Evolutionary conservation across 1,284 basidiomycete species (phyloP).

Genomic region (Rhodofomes roseus): DNA sequence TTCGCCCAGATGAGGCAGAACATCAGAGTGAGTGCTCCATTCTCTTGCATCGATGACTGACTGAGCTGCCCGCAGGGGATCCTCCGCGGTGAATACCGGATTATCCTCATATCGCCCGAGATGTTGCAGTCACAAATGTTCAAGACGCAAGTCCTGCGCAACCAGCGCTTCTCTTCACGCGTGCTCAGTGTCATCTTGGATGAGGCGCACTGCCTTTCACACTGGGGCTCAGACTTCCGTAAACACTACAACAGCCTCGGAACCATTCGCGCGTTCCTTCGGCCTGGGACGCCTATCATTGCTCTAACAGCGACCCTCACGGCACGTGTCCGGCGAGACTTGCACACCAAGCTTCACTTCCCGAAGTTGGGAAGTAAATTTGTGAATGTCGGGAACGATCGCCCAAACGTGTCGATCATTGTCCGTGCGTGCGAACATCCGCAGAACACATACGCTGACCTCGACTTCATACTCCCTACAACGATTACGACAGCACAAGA

Average conservation of each 20-base stretch:
- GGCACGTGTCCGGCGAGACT: slow-evolving; percentile 26
- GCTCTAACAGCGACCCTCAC: slow-evolving; percentile 38
- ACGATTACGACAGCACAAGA: not conserved
- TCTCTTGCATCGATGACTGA: not conserved
- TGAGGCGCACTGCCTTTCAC: slow-evolving; percentile 37
- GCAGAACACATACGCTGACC: slow-evolving; percentile 32
- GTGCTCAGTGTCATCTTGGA: slow-evolving; percentile 34
- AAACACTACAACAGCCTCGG: slow-evolving; percentile 37
- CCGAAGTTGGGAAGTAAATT: not conserved
- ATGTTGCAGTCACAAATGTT: slow-evolving; percentile 27
- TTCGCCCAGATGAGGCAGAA: slow-evolving; percentile 18
- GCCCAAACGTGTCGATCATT: slow-evolving; percentile 34
- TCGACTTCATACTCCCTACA: slow-evolving; percentile 33
- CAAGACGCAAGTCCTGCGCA: slow-evolving; percentile 29
- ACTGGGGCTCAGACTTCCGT: slow-evolving; percentile 38
- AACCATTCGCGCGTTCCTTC: slow-evolving; percentile 32
- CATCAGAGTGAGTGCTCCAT: slow-evolving; percentile 18
- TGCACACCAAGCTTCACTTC: slow-evolving; percentile 21
- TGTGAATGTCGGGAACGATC: slow-evolving; percentile 33
- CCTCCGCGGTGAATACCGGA: slow-evolving; percentile 23
- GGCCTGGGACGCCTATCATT: slow-evolving; percentile 29
- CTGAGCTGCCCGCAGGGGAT: slow-evolving; percentile 24
- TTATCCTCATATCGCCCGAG: not conserved
- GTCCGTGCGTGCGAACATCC: slow-evolving; percentile 35
- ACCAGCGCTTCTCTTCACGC: slow-evolving; percentile 20